phyloP scores from a whole-genome alignment of 2,329 filamentous ascomycete genomes.

The Cladosporium sp. region DNA sequence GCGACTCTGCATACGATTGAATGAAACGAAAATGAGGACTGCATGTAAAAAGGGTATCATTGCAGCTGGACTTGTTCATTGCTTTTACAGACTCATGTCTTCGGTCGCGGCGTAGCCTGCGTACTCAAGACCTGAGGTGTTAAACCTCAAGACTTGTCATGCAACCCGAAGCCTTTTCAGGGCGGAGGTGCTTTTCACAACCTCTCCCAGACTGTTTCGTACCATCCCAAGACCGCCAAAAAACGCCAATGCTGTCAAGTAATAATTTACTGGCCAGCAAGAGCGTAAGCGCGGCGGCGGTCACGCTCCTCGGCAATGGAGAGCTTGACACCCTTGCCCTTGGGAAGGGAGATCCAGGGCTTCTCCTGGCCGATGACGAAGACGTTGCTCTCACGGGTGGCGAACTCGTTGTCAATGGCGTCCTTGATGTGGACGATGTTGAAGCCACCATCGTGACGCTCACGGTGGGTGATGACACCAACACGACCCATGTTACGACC shows the following conservation, averaged over 20 bases:
- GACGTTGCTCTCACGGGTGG: constrained; percentile 98
- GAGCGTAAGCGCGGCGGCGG: constrained; percentile 72
- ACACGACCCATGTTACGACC: constrained; percentile 99
- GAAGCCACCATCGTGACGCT: constrained; percentile 99
- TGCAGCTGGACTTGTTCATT: constrained; percentile 13
- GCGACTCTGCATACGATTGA: too few species aligned
- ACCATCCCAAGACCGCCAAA: constrained; percentile 11
- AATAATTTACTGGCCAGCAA: constrained; percentile 39
- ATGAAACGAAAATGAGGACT: too few species aligned
- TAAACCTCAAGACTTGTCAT: constrained; percentile 7
- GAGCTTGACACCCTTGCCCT: constrained; percentile 99
- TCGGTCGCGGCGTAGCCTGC: constrained; percentile 10
- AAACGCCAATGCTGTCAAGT: constrained; percentile 5
- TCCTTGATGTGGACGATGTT: constrained; percentile 98
- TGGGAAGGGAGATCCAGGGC: constrained; percentile 98
- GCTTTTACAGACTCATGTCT: constrained; percentile 13
- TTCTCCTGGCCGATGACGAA: constrained; percentile 98
- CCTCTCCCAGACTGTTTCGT: constrained; percentile 9
- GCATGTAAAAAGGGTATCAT: constrained; percentile 10
- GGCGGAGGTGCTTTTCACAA: constrained; percentile 10
- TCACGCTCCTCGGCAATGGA: constrained; percentile 98
- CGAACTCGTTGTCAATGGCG: constrained; percentile 99
- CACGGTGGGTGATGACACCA: constrained; percentile 99
- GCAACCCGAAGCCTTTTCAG: constrained; percentile 9
- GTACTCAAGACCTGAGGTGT: not conserved